Percentiles rank a stretch among this genome's conserved stretches.
These are phyloP conservation scores for Amphicarpaea edgeworthii DNA, from an alignment of 306 rosid species.

Conservation along the genomic window DNA sequence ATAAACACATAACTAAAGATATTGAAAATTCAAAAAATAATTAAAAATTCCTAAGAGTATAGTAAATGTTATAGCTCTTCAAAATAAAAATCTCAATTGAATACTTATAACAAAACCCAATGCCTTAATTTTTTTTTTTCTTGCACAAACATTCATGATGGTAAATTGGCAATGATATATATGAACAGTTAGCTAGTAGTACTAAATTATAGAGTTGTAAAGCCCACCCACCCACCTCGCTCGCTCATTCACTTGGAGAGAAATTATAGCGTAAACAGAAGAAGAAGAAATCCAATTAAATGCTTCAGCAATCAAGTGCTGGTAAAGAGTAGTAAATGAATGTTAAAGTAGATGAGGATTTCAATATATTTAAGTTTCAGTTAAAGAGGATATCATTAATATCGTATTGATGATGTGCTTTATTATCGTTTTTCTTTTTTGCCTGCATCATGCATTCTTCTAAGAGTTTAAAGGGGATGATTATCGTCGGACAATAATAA, in stretches of 20 bases:
- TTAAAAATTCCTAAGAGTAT: background rate
- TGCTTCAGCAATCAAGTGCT: conserved; percentile 44
- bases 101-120: background rate
- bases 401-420: conserved; percentile 1
- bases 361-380: conserved; percentile 32
- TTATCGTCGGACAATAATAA: no score
- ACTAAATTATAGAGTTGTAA: no score
- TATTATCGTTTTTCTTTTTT: background rate
- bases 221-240: conserved; percentile 32
- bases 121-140: background rate
- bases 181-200: conserved; percentile 24
- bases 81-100: background rate
- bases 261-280: conserved; percentile 22
- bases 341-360: conserved; percentile 36
- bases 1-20: no score
- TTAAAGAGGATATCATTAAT: conserved; percentile 44
- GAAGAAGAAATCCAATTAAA: conserved; percentile 39
- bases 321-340: conserved; percentile 30
- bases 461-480: no score
- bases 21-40: no score
- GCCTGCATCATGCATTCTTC: background rate
- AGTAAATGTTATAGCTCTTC: background rate
- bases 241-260: conserved; percentile 32
- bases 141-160: conserved; percentile 39
- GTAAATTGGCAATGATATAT: conserved; percentile 35